Percentiles rank a stretch among this genome's conserved stretches.
phyloP scores from a whole-genome alignment of 2,329 filamentous ascomycete species.

The Epichloe gansuensis region DNA sequence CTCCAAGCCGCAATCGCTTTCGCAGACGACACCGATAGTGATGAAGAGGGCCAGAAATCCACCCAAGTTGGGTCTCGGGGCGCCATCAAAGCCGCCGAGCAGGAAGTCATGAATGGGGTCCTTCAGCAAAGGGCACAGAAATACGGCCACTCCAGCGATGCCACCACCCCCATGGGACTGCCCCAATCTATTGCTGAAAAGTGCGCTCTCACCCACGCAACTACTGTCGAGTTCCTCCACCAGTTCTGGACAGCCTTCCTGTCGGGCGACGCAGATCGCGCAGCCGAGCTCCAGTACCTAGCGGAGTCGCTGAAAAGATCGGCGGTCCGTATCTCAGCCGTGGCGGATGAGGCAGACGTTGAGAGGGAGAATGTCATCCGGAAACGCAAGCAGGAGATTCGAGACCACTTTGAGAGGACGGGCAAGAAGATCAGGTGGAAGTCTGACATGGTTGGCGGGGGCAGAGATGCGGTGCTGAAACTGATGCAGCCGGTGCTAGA shows the following conservation, averaged over 20 bases:
- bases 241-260: constrained; percentile 94
- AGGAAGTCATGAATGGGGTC: constrained; percentile 53
- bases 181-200: constrained; percentile 44
- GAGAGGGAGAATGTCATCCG: constrained; percentile 57
- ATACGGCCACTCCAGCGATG: constrained; percentile 35
- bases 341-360: constrained; percentile 66
- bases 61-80: constrained; percentile 56
- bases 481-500: constrained; percentile 63
- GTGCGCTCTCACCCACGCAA: constrained; percentile 66
- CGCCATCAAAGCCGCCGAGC: constrained; percentile 50
- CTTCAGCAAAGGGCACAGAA: constrained; percentile 47
- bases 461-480: constrained; percentile 59
- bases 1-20: constrained; percentile 55
- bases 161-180: constrained; percentile 39
- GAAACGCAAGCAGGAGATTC: constrained; percentile 54
- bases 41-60: constrained; percentile 42
- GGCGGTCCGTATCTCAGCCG: constrained; percentile 63
- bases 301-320: constrained; percentile 72
- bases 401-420: constrained; percentile 57
- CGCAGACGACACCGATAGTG: constrained; percentile 55
- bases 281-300: constrained; percentile 67
- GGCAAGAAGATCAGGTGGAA: constrained; percentile 62
- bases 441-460: constrained; percentile 56
- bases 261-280: constrained; percentile 72
- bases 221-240: constrained; percentile 87